phyloP scores from a whole-genome alignment of 148 eudicot species.

The Suaeda aralocaspica region DNA sequence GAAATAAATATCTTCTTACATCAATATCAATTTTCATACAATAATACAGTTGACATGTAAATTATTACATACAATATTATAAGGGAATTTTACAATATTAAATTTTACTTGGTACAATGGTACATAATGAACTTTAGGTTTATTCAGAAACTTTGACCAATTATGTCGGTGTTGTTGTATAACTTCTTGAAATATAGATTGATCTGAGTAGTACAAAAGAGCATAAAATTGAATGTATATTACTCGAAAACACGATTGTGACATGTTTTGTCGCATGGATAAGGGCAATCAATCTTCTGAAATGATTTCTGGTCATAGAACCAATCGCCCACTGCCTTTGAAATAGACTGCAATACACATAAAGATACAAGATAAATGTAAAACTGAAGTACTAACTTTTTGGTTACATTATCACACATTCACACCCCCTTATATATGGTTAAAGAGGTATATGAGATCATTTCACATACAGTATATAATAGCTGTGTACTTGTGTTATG shows the following conservation, averaged over 20 bases:
- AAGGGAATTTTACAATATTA: too few relatives aligned
- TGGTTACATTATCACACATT: neutral
- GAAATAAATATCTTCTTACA: too few relatives aligned
- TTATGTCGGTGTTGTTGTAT: neutral
- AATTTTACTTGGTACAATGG: too few relatives aligned
- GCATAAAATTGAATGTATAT: neutral
- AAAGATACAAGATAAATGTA: neutral
- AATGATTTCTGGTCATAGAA: slow-evolving; percentile 59
- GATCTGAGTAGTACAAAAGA: neutral
- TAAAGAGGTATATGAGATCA: too few relatives aligned
- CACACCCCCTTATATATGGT: neutral
- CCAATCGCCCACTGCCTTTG: slow-evolving; percentile 94
- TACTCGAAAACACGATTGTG: slow-evolving; percentile 57
- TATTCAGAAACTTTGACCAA: too few relatives aligned
- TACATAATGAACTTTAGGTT: too few relatives aligned
- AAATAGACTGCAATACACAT: slow-evolving; percentile 49
- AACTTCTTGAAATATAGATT: neutral
- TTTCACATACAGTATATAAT: too few relatives aligned
- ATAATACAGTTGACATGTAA: too few relatives aligned
- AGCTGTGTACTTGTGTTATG: too few relatives aligned
- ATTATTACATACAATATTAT: too few relatives aligned
- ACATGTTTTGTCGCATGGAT: slow-evolving; percentile 89
- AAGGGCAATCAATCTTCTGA: slow-evolving; percentile 87
- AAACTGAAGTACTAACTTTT: neutral
- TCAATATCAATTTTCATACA: too few relatives aligned